Evolutionary conservation across 495 filamentous ascomycete genomes (phyloP).

Genomic region (Alectoria sarmentosa): DNA sequence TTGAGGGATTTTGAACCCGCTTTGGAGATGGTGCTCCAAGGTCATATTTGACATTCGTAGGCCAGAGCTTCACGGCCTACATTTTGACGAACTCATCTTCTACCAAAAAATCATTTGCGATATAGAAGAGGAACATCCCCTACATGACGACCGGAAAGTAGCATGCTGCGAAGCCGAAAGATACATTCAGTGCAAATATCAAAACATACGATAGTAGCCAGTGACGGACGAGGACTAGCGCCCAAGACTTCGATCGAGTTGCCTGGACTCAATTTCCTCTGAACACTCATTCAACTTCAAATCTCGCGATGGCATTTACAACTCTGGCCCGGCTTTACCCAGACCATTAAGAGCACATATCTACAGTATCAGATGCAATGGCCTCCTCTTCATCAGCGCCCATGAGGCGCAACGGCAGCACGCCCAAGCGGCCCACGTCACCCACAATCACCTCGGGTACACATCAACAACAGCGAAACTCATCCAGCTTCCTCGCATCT

Average conservation of each 20-base stretch:
- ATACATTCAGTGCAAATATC: background rate
- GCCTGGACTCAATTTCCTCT: background rate
- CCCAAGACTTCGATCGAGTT: background rate
- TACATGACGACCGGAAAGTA: background rate
- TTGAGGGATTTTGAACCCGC: background rate
- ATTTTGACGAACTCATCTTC: background rate
- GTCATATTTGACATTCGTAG: background rate
- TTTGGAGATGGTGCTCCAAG: background rate
- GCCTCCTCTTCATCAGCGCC: background rate
- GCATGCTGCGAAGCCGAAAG: background rate
- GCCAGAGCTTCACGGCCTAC: background rate
- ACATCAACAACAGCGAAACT: background rate
- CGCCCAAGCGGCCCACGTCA: background rate
- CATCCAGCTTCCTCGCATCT: slow-evolving; percentile 8
- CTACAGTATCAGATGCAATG: background rate
- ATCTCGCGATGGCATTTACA: background rate
- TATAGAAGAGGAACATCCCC: background rate
- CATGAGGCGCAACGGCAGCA: slow-evolving; percentile 13
- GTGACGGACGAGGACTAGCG: slow-evolving; percentile 2
- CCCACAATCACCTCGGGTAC: background rate
- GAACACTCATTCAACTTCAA: background rate
- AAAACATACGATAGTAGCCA: background rate
- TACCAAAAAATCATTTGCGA: background rate
- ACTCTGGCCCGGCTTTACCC: background rate
- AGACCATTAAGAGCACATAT: background rate